Conservation (phyloP, 164 flowering plant genomes). For the Sedum album region DNA sequence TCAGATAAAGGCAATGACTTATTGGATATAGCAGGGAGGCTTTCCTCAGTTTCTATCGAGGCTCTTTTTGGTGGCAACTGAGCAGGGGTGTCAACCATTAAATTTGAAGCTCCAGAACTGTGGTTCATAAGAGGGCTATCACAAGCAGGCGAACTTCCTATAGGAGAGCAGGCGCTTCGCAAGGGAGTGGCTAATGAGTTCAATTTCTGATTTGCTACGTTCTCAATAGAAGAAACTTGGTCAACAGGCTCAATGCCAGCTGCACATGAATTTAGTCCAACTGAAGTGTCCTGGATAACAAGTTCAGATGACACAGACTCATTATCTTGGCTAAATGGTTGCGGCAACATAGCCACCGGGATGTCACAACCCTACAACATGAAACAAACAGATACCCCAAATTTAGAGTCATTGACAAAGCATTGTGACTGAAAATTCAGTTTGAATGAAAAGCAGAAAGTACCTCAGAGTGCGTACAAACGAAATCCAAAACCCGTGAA, state of each 20-base stretch:
- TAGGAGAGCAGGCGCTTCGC: conserved; percentile 7
- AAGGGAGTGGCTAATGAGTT: conserved; percentile 9
- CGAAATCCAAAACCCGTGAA: conserved; percentile 34
- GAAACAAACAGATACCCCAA: background rate
- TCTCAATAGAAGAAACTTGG: background rate
- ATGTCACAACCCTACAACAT: conserved; percentile 33
- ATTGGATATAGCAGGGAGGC: conserved; percentile 8
- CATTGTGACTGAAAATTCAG: background rate
- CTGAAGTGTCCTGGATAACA: conserved; percentile 16
- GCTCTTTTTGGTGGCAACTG: conserved; percentile 38
- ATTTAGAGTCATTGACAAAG: background rate
- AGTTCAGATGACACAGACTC: conserved; percentile 7
- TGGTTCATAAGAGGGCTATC: conserved; percentile 30
- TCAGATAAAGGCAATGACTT: conserved; percentile 14
- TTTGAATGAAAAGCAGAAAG: too few relatives aligned
- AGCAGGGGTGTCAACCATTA: conserved; percentile 42
- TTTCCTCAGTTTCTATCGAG: conserved; percentile 26
- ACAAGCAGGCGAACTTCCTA: conserved; percentile 10
- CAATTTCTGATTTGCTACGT: conserved; percentile 10
- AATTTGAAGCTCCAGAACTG: conserved; percentile 15
- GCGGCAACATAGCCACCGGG: conserved; percentile 54
- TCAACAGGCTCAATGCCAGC: conserved; percentile 15
- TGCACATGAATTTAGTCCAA: conserved; percentile 5
- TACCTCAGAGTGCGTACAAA: conserved; percentile 53
- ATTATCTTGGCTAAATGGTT: conserved; percentile 27